Conservation (phyloP, 2,329 filamentous ascomycete species). For the Karstenula rhodostoma region DNA sequence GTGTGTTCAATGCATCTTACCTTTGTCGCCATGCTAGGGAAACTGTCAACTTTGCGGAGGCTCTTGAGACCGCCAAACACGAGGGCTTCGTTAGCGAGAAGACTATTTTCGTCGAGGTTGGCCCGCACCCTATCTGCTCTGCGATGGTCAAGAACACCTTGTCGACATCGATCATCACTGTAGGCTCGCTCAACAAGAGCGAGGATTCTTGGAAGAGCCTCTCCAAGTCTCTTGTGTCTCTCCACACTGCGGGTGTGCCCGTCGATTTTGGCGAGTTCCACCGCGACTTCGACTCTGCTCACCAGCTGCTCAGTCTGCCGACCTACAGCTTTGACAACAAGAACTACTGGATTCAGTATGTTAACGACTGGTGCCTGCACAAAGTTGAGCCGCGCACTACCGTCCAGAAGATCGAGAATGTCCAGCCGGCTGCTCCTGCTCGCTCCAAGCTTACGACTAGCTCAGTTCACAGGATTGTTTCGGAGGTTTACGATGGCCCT, state of each 20-base stretch:
- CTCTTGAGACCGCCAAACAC: conserved; percentile 66
- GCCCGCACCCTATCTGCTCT: conserved; percentile 74
- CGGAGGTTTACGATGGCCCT: conserved; percentile 68
- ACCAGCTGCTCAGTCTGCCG: conserved; percentile 70
- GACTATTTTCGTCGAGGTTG: conserved; percentile 76
- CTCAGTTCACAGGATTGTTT: conserved; percentile 70
- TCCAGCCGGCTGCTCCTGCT: conserved; percentile 52
- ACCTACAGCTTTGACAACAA: conserved; percentile 75
- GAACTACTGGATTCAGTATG: conserved; percentile 76
- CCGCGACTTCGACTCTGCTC: conserved; percentile 64
- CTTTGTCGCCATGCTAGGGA: conserved; percentile 72
- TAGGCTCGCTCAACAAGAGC: conserved; percentile 68
- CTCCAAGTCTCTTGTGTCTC: conserved; percentile 62
- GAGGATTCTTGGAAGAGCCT: conserved; percentile 73
- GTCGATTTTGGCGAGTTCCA: conserved; percentile 78
- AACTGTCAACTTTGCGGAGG: conserved; percentile 73
- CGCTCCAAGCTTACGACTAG: conserved; percentile 68
- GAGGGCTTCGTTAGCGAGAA: conserved; percentile 69
- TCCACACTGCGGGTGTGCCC: conserved; percentile 69
- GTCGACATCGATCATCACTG: conserved; percentile 61
- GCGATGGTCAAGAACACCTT: conserved; percentile 74
- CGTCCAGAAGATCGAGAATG: conserved; percentile 50
- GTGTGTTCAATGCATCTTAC: conserved; percentile 68
- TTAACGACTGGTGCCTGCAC: conserved; percentile 74
- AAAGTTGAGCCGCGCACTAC: conserved; percentile 67